These are phyloP conservation scores for Coprinopsis sp. DNA, from an alignment of 768 basidiomycete species.

Conservation along the genomic window DNA sequence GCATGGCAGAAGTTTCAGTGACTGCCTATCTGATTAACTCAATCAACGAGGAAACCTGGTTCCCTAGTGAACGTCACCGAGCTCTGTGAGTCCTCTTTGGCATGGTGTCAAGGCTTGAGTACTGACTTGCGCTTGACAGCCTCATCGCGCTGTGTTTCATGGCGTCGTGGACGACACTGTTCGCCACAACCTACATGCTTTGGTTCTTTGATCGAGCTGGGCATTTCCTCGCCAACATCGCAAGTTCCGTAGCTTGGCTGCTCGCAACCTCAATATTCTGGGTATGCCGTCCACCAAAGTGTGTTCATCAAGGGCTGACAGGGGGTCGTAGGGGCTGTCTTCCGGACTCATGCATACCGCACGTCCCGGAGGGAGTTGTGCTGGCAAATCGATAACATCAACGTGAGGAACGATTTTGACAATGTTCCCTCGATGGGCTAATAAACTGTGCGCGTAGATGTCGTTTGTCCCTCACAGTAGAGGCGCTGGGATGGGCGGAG, in stretches of 20 bases:
- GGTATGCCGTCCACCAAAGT: constrained; percentile 35
- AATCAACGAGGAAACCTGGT: constrained; percentile 58
- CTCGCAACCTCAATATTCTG: constrained; percentile 59
- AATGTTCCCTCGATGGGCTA: constrained; percentile 13
- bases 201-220: constrained; percentile 66
- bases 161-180: constrained; percentile 71
- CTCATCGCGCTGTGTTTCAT: constrained; percentile 59
- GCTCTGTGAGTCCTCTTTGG: constrained; percentile 44
- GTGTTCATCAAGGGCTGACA: constrained; percentile 22
- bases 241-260: constrained; percentile 75
- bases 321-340: constrained; percentile 65
- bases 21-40: constrained; percentile 68
- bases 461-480: constrained; percentile 67
- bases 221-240: constrained; percentile 69
- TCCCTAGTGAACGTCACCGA: constrained; percentile 61
- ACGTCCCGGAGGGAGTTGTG: constrained; percentile 57
- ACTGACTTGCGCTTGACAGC: constrained; percentile 22
- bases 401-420: constrained; percentile 36
- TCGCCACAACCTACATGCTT: constrained; percentile 63
- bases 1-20: constrained; percentile 69
- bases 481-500: constrained; percentile 74
- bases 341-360: constrained; percentile 65
- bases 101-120: neutral
- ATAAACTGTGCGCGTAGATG: constrained; percentile 39
- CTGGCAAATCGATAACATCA: constrained; percentile 47